A percentile compares a stretch with the other conserved stretches of the same genome.
Evolutionary conservation across 306 rosid species (phyloP).

Genomic region (Cicer judaicum): DNA sequence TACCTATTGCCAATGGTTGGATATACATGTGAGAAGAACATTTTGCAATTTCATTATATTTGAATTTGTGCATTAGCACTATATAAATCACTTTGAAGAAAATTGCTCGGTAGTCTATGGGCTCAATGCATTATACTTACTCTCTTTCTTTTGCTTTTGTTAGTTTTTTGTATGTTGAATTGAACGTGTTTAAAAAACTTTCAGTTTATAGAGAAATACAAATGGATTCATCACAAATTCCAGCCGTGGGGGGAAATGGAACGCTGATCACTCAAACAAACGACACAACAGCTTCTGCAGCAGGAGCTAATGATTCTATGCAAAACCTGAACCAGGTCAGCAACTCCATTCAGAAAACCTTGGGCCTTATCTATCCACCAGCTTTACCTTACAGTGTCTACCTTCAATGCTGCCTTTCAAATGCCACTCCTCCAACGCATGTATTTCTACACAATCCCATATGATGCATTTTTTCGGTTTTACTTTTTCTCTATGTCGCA

Average conservation of each 20-base stretch:
- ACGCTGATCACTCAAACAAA: slow-evolving; percentile 54
- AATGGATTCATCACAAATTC: slow-evolving; percentile 73
- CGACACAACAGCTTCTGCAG: slow-evolving; percentile 52
- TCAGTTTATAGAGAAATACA: slow-evolving; percentile 20
- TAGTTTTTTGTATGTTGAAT: slow-evolving; percentile 21
- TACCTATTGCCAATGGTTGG: neutral
- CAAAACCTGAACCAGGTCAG: slow-evolving; percentile 78
- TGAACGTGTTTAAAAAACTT: neutral
- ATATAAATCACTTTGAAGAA: neutral
- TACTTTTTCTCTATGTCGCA: neutral
- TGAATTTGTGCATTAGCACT: neutral
- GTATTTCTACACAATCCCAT: slow-evolving; percentile 52
- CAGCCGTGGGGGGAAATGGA: slow-evolving; percentile 63
- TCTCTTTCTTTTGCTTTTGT: neutral
- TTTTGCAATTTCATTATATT: neutral
- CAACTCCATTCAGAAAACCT: slow-evolving; percentile 81
- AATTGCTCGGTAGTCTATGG: neutral
- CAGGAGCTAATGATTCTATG: slow-evolving; percentile 70
- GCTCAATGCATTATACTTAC: neutral
- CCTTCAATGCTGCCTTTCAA: slow-evolving; percentile 83
- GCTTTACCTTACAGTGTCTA: slow-evolving; percentile 87
- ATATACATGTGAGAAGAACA: neutral
- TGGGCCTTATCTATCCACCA: slow-evolving; percentile 90
- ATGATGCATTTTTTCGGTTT: neutral
- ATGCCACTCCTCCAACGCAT: slow-evolving; percentile 88